These are phyloP conservation scores for Fonsecaea multimorphosa DNA, from an alignment of 2,329 filamentous ascomycete genomes.

Conservation along the genomic window DNA sequence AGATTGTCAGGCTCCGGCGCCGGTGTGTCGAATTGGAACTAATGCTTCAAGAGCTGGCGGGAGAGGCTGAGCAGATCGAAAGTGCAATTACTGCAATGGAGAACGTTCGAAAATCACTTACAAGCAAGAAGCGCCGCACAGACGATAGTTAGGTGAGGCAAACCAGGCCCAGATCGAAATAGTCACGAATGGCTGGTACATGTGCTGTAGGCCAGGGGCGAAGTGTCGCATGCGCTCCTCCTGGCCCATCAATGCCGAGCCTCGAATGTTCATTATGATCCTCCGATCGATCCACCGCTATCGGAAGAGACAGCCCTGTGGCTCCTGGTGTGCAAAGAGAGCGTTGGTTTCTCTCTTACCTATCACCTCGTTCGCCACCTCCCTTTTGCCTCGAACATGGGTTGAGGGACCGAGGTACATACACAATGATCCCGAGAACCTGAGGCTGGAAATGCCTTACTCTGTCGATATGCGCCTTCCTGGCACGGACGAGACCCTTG, in stretches of 20 bases:
- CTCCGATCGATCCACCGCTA: neutral
- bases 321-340: neutral
- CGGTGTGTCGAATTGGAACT: conserved; percentile 36
- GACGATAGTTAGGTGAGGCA: conserved; percentile 30
- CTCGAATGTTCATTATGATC: neutral
- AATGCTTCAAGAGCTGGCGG: conserved; percentile 32
- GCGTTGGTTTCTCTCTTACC: neutral
- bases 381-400: neutral
- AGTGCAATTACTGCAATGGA: conserved; percentile 40
- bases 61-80: conserved; percentile 35
- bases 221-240: neutral
- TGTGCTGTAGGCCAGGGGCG: neutral
- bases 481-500: neutral
- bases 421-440: neutral
- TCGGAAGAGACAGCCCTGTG: neutral
- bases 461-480: neutral
- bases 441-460: conserved; percentile 1
- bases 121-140: conserved; percentile 22
- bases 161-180: conserved; percentile 7
- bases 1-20: conserved; percentile 34
- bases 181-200: neutral
- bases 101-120: conserved; percentile 43
- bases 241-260: neutral
- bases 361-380: neutral
- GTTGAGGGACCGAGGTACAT: neutral